These are phyloP conservation scores for Lepraria neglecta DNA, from an alignment of 495 filamentous ascomycete genomes.

Conservation along the genomic window DNA sequence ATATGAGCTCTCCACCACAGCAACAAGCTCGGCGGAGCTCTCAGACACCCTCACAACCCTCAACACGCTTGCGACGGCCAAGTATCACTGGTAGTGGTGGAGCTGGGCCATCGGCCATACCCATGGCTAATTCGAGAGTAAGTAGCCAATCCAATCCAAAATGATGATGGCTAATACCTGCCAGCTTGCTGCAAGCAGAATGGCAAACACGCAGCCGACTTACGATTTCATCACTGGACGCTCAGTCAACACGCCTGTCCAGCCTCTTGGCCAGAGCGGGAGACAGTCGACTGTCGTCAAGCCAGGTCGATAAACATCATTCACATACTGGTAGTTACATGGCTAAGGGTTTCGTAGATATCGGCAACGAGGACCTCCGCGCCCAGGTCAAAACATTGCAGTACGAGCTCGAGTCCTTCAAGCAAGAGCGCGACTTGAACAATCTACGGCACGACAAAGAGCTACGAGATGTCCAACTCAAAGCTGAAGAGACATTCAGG, in stretches of 20 bases:
- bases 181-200: conserved; percentile 26
- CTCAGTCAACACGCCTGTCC: conserved; percentile 30
- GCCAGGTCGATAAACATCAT: conserved; percentile 20
- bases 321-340: too few species aligned
- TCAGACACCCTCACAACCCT: conserved; percentile 9
- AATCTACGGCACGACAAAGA: conserved; percentile 75
- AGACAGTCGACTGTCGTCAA: conserved; percentile 33
- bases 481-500: conserved; percentile 75
- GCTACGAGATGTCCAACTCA: conserved; percentile 63
- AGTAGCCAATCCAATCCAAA: neutral
- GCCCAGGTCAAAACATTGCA: conserved; percentile 60
- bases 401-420: conserved; percentile 66
- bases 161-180: conserved; percentile 1
- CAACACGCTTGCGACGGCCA: conserved; percentile 12
- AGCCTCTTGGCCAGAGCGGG: conserved; percentile 28
- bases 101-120: conserved; percentile 24
- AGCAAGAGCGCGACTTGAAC: conserved; percentile 78
- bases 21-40: conserved; percentile 25
- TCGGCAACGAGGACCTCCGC: conserved; percentile 57
- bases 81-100: conserved; percentile 15
- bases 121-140: conserved; percentile 28
- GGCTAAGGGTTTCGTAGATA: conserved; percentile 11
- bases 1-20: conserved; percentile 28
- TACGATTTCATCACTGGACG: conserved; percentile 57
- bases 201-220: conserved; percentile 47